A percentile compares a stretch with the other conserved stretches of the same genome.
These are phyloP conservation scores for Fusarium buharicum DNA, from an alignment of 2,329 filamentous ascomycete genomes.

Conservation along the genomic window DNA sequence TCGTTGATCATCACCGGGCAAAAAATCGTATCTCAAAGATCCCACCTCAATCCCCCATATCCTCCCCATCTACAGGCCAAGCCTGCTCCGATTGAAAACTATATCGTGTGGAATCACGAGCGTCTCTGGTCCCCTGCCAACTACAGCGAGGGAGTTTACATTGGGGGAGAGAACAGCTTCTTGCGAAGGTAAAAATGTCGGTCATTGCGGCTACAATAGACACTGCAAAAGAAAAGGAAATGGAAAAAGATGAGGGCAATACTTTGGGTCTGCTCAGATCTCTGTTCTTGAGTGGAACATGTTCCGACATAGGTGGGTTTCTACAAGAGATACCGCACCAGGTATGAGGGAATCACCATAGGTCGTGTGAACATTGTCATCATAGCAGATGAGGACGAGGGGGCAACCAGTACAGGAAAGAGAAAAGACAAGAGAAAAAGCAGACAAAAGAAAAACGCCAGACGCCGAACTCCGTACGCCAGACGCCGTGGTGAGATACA, in stretches of 20 bases:
- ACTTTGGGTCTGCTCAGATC: constrained; percentile 56
- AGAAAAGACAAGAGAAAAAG: neutral
- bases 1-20: constrained; percentile 63
- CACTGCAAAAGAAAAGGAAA: constrained; percentile 9
- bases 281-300: constrained; percentile 58
- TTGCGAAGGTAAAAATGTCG: constrained; percentile 42
- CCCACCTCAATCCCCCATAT: neutral
- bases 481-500: neutral
- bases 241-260: constrained; percentile 2
- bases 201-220: constrained; percentile 52
- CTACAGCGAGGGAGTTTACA: neutral
- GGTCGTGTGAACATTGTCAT: constrained; percentile 45
- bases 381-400: constrained; percentile 28
- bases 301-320: constrained; percentile 24
- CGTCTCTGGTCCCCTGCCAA: constrained; percentile 14
- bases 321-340: constrained; percentile 25
- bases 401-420: neutral
- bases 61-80: constrained; percentile 34
- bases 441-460: neutral
- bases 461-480: constrained; percentile 1
- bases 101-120: constrained; percentile 52
- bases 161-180: constrained; percentile 33
- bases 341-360: constrained; percentile 32
- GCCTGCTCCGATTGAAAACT: constrained; percentile 67
- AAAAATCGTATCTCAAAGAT: constrained; percentile 27